These are phyloP conservation scores for Aspergillus sp. DNA, from an alignment of 2,329 filamentous ascomycete genomes.

Conservation along the genomic window DNA sequence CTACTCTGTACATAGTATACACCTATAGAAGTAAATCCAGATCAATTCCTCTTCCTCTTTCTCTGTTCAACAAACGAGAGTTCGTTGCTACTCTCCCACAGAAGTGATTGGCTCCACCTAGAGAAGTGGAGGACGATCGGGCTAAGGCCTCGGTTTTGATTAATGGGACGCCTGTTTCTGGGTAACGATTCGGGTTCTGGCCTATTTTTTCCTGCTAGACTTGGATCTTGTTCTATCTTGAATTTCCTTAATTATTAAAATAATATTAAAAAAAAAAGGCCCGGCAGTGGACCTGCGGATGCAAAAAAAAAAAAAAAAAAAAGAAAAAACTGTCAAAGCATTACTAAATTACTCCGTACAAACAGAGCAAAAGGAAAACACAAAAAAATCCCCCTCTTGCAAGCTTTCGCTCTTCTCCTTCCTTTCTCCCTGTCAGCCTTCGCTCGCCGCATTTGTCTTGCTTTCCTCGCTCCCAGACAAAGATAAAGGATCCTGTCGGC, in stretches of 20 bases:
- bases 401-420: constrained; percentile 7
- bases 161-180: constrained; percentile 4
- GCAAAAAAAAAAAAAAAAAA: neutral
- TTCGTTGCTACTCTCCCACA: too few relatives aligned
- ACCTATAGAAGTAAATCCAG: too few relatives aligned
- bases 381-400: constrained; percentile 14
- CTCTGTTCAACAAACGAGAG: too few relatives aligned
- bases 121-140: constrained; percentile 12
- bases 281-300: constrained; percentile 31
- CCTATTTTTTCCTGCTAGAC: constrained; percentile 1
- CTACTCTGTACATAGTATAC: too few relatives aligned
- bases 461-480: neutral
- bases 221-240: constrained; percentile 2
- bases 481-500: constrained; percentile 4
- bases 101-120: neutral
- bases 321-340: constrained; percentile 20
- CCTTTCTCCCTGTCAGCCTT: constrained; percentile 9
- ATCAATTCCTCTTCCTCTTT: too few relatives aligned
- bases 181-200: constrained; percentile 9
- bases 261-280: too few relatives aligned
- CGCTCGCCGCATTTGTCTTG: neutral
- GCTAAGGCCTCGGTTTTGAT: constrained; percentile 12
- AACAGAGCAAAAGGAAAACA: constrained; percentile 41
- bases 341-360: constrained; percentile 25
- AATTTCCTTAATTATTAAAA: neutral